Conservation (phyloP, 2,329 filamentous ascomycete species). For the Incumbomyces delicatus region DNA sequence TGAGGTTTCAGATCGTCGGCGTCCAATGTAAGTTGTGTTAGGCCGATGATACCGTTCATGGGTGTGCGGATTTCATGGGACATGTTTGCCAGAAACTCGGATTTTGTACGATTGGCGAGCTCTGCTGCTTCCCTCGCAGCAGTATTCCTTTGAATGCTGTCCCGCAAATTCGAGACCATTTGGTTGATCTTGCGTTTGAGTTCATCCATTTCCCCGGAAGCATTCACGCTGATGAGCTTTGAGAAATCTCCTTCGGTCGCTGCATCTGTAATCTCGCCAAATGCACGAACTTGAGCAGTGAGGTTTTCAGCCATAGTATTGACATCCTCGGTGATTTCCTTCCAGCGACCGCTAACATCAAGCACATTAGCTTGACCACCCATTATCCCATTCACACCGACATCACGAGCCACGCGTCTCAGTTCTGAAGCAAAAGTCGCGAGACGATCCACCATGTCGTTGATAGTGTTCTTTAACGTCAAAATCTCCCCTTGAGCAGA, state of each 20-base stretch:
- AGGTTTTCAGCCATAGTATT: conserved; percentile 83
- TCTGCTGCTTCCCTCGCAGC: conserved; percentile 92
- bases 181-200: conserved; percentile 98
- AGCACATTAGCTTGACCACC: conserved; percentile 92
- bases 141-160: conserved; percentile 94
- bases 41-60: conserved; percentile 96
- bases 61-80: conserved; percentile 96
- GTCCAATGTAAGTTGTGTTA: conserved; percentile 93
- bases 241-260: conserved; percentile 96
- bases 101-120: conserved; percentile 94
- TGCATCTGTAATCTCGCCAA: conserved; percentile 96
- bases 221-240: conserved; percentile 91
- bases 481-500: conserved; percentile 92
- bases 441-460: conserved; percentile 94
- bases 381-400: conserved; percentile 97
- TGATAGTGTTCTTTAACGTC: conserved; percentile 90
- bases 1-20: conserved; percentile 91
- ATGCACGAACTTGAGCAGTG: conserved; percentile 93
- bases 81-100: conserved; percentile 98
- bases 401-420: conserved; percentile 89
- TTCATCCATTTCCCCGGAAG: conserved; percentile 98
- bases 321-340: conserved; percentile 94
- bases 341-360: conserved; percentile 89
- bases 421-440: conserved; percentile 95
- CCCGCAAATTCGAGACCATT: conserved; percentile 92